Base-by-base conservation (phyloP, 1,284 basidiomycete genomes). In the Cystobasidium slooffiae region DNA sequence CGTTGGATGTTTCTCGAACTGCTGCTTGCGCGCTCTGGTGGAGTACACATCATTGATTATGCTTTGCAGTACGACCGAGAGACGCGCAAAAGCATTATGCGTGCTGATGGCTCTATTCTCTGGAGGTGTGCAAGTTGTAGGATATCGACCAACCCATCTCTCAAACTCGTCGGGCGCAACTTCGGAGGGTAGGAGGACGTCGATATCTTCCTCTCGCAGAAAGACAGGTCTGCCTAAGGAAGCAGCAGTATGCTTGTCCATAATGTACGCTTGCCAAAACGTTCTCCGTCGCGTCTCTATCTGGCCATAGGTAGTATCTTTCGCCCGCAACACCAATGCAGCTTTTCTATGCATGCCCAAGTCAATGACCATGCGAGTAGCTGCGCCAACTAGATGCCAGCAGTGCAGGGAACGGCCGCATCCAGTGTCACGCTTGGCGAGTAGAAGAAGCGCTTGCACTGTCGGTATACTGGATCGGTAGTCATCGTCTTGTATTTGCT, bases 191-290 rank as follows among this genome's bases (percentile, higher is more conserved):
- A 73, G 52, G n/a, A 53, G 51, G 14, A 73, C 70, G 31, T 73
- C 70, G 52, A 73, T 73, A 37, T 73, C 70, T 41, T 73, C 70
- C 51, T 73, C 70, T 9, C 70, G 49, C 12, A 73, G 46, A 31
- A 73, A 73, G 39, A 73, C 70, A 4, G 70, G 70, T 22, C 70
- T 6, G 6, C 70, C 70, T 37, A 73, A 51, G 6, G 70, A 73
- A 0, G 70, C 70, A 14, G 70, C 70, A 37, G 70, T 52, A 41
- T 73, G 70, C 46, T 73, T 73, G 44, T 73, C 70, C 70, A 73
- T 73, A 43, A 73, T 73, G 39, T 73, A 73, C 14, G 70, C 70
- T 41, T 73, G 70, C 70, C 70, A 73, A 39, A 73, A 73, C 8
- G 63, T 63, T 41, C 70, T 51, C 51, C 70, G 6, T 39, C 70